Conservation (phyloP, 2,329 filamentous ascomycete species). For the Claviceps arundinis region DNA sequence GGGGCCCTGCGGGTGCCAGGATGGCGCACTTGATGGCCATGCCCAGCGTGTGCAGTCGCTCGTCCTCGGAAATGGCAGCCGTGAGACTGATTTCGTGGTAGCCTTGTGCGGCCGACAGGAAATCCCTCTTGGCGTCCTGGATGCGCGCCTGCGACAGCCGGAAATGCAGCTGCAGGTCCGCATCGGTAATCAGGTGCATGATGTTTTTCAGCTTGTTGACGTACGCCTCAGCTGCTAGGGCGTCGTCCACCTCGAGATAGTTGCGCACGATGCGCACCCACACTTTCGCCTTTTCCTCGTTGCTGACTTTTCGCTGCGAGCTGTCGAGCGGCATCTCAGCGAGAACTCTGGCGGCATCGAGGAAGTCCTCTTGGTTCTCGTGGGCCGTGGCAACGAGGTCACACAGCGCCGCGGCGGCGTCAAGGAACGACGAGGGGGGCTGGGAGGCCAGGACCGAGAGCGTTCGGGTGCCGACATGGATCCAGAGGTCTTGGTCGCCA, state of each 20-base stretch:
- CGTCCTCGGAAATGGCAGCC: constrained; percentile 66
- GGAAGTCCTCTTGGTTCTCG: constrained; percentile 70
- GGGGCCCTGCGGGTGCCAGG: constrained; percentile 78
- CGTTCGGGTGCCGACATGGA: constrained; percentile 64
- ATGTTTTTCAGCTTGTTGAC: constrained; percentile 93
- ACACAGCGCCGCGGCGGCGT: constrained; percentile 69
- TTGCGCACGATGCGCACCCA: constrained; percentile 93
- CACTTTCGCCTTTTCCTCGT: constrained; percentile 68
- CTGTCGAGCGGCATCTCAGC: constrained; percentile 79
- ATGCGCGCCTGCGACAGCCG: constrained; percentile 86
- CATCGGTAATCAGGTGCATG: constrained; percentile 64
- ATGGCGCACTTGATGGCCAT: constrained; percentile 88
- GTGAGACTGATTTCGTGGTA: constrained; percentile 83
- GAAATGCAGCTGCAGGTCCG: constrained; percentile 69
- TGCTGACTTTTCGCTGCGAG: constrained; percentile 70
- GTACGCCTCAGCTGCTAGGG: constrained; percentile 69
- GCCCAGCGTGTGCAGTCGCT: constrained; percentile 70
- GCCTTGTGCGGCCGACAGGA: constrained; percentile 73
- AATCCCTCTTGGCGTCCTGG: constrained; percentile 77
- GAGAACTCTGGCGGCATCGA: constrained; percentile 62
- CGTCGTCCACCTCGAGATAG: constrained; percentile 89
- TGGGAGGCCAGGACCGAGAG: constrained; percentile 50
- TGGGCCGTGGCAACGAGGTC: constrained; percentile 73
- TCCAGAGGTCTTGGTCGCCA: constrained; percentile 50
- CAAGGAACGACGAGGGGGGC: constrained; percentile 57